Evolutionary conservation across 2,329 filamentous ascomycete genomes (phyloP).

Genomic region (Rosellinia necatrix): DNA sequence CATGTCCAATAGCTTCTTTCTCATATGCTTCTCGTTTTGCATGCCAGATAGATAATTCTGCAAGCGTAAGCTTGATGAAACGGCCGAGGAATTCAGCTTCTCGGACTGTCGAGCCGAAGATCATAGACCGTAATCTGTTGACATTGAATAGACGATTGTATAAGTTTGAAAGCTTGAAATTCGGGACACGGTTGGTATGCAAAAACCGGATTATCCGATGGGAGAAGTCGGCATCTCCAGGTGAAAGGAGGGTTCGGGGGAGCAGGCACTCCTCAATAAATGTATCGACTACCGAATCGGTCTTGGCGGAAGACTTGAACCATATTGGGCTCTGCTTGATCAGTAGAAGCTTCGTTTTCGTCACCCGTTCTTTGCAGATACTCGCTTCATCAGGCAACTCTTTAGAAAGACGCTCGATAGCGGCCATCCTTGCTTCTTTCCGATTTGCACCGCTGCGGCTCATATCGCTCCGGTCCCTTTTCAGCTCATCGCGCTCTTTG

Average conservation of each 20-base stretch:
- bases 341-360: constrained; percentile 70
- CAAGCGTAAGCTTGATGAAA: constrained; percentile 81
- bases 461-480: constrained; percentile 74
- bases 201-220: constrained; percentile 87
- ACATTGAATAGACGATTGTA: constrained; percentile 84
- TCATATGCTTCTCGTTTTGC: constrained; percentile 76
- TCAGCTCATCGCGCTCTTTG: constrained; percentile 68
- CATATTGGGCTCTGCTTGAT: constrained; percentile 71
- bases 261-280: constrained; percentile 90
- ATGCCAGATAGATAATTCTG: constrained; percentile 85
- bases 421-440: constrained; percentile 72
- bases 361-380: constrained; percentile 68
- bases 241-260: constrained; percentile 83
- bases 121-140: constrained; percentile 77
- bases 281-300: constrained; percentile 71
- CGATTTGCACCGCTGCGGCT: constrained; percentile 66
- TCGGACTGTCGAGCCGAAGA: constrained; percentile 86
- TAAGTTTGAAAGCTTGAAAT: constrained; percentile 84
- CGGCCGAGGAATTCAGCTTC: constrained; percentile 93
- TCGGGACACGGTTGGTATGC: constrained; percentile 80
- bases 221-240: constrained; percentile 85
- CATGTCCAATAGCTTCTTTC: constrained; percentile 72
- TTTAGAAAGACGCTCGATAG: constrained; percentile 69
- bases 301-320: constrained; percentile 70
- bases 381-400: constrained; percentile 75